Evolutionary conservation across 2,329 filamentous ascomycete genomes (phyloP).

Genomic region (Xylogone sp.): DNA sequence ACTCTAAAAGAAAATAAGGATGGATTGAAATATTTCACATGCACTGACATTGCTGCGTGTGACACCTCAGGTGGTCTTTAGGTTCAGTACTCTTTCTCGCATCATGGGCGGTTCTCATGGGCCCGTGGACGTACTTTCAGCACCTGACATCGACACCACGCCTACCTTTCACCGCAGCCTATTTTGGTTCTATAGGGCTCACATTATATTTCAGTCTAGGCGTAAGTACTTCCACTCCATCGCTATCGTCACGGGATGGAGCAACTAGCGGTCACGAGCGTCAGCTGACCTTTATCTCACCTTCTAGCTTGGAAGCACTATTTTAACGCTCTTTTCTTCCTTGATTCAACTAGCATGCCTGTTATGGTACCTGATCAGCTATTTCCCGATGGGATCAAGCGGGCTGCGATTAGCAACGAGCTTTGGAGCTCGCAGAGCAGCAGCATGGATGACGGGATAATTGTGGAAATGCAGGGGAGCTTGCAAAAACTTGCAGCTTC

Average conservation of each 20-base stretch:
- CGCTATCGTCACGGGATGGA: background rate
- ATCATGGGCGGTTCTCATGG: constrained; percentile 94
- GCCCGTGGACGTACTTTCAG: constrained; percentile 74
- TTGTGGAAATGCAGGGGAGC: background rate
- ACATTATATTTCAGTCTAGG: constrained; percentile 91
- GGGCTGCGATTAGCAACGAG: constrained; percentile 82
- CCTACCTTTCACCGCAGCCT: constrained; percentile 87
- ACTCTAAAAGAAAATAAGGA: no score
- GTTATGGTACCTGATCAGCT: constrained; percentile 92
- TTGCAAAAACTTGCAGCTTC: background rate
- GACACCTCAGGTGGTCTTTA: constrained; percentile 77
- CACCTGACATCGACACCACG: constrained; percentile 83
- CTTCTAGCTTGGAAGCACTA: constrained; percentile 71
- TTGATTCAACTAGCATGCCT: constrained; percentile 80
- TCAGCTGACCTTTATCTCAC: background rate
- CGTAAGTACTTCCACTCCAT: constrained; percentile 55
- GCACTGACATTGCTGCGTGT: constrained; percentile 22
- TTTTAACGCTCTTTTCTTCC: constrained; percentile 81
- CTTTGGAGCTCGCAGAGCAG: constrained; percentile 79
- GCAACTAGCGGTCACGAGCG: background rate
- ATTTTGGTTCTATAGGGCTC: constrained; percentile 87
- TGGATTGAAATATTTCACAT: background rate
- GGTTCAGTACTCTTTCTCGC: constrained; percentile 85
- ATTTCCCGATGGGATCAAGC: constrained; percentile 94
- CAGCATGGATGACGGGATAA: constrained; percentile 82